phyloP scores from a whole-genome alignment of 768 basidiomycete species.

The Naganishia vishniacii region DNA sequence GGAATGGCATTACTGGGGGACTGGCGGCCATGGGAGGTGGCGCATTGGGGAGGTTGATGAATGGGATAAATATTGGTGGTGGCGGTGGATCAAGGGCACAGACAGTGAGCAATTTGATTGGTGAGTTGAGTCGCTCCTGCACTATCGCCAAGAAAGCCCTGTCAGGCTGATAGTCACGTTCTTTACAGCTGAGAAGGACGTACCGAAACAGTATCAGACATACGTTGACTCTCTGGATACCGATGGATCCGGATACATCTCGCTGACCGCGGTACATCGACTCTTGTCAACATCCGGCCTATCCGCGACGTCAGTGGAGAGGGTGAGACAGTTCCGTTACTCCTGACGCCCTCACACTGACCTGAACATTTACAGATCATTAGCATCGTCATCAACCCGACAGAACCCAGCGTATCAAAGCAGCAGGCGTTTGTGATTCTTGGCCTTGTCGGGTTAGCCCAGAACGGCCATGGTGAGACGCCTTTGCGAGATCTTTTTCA shows the following conservation, averaged over 20 bases:
- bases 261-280: constrained; percentile 74
- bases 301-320: constrained; percentile 76
- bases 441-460: constrained; percentile 78
- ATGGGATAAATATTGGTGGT: constrained; percentile 12
- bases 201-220: constrained; percentile 69
- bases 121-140: too few relatives aligned
- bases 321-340: not conserved
- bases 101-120: not conserved
- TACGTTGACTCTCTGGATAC: constrained; percentile 70
- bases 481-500: constrained; percentile 13
- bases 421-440: constrained; percentile 88
- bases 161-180: not conserved
- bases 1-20: constrained; percentile 27
- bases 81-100: not conserved
- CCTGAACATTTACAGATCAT: constrained; percentile 58
- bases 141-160: too few relatives aligned
- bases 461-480: constrained; percentile 62
- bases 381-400: constrained; percentile 71
- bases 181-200: constrained; percentile 59
- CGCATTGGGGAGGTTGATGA: constrained; percentile 29
- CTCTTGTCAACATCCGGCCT: constrained; percentile 70
- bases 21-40: constrained; percentile 31
- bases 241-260: constrained; percentile 66
- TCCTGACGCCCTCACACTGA: too few relatives aligned
- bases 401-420: constrained; percentile 66